Evolutionary conservation across 441 rosid genomes (phyloP).

Genomic region (Theobroma grandiflorum): DNA sequence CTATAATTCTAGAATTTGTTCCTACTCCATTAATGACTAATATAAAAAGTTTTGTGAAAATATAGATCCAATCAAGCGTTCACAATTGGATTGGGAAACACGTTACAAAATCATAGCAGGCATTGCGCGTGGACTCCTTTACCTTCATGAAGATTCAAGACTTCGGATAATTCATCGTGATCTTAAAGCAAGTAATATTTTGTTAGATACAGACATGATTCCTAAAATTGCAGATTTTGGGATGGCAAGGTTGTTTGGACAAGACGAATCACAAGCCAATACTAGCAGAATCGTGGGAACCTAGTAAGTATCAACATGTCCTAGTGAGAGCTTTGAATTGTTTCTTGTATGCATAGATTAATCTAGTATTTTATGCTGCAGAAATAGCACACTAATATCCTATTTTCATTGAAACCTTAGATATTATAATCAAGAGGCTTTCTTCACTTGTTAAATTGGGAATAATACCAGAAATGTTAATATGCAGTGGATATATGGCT

Average conservation of each 20-base stretch:
- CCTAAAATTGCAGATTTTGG: constrained; percentile 48
- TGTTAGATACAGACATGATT: constrained; percentile 39
- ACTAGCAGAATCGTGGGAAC: constrained; percentile 42
- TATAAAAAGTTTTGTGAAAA: too few relatives aligned
- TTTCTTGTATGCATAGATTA: too few relatives aligned
- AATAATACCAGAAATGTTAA: too few relatives aligned
- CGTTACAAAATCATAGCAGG: constrained; percentile 38
- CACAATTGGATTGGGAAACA: constrained; percentile 35
- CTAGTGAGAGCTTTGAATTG: too few relatives aligned
- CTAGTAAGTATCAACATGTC: constrained; percentile 22
- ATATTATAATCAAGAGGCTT: too few relatives aligned
- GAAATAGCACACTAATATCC: too few relatives aligned
- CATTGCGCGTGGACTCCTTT: constrained; percentile 37
- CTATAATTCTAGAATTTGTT: background rate
- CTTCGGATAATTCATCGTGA: constrained; percentile 43
- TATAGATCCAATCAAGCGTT: constrained; percentile 29
- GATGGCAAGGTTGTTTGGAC: constrained; percentile 31
- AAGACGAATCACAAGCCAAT: constrained; percentile 38
- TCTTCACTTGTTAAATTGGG: too few relatives aligned
- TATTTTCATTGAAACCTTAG: too few relatives aligned
- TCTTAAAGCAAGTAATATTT: constrained; percentile 43
- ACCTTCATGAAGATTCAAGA: constrained; percentile 45
- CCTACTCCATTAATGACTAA: background rate
- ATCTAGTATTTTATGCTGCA: too few relatives aligned
- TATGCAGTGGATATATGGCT: constrained; percentile 7